Base-by-base conservation (phyloP, 2,329 filamentous ascomycete species). In the Colletotrichum sp. region DNA sequence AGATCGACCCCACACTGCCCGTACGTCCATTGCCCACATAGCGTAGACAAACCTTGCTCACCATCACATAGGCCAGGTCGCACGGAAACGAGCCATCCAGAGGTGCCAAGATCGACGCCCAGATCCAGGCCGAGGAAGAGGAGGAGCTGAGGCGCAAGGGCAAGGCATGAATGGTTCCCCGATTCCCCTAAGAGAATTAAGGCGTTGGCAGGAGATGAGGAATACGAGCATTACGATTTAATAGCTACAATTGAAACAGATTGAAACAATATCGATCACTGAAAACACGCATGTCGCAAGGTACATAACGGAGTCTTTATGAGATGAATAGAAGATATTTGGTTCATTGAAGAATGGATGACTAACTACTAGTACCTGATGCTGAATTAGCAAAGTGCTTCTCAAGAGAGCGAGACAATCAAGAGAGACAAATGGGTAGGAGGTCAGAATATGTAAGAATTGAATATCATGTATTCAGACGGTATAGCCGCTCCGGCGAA, bases 391-490 rank as follows among this genome's bases (percentile, higher is more conserved):
- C 61, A 31, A 74, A 8, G 0, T 24, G 11, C 38, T 6, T 36
- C 21, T 6, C 7, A 57, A 7, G 8, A 12, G 31, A 12, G n/a
- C 12, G 18, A 58, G 31, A 36, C 8, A 33, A 36, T 16, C 24
- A 13, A 38, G 34, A 21, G 73, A 66, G 38, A 63, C 51, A 69
- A 64, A 65, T 51, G 61, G 67, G 72, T 69, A 80, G 81, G 79
- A 84, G 29, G 76, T 98, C 95, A 98, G 95, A 95, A 98, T 98
- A 98, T 98, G 95, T 98, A 98, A 98, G 95, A 96, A 91, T 82
- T 92, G 86, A 95, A 94, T 97, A 94, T 98, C 95, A 98, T 88
- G 84, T 90, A 83, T 87, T 90, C 87, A 86, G 82, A 86, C 89
- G 93, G 92, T 95, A 93, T 93, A 90, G 93, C 93, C 88, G 90